A percentile compares a stretch with the other conserved stretches of the same genome.
Conservation (phyloP, 2,329 filamentous ascomycete species). For the Didymella segeticola region DNA sequence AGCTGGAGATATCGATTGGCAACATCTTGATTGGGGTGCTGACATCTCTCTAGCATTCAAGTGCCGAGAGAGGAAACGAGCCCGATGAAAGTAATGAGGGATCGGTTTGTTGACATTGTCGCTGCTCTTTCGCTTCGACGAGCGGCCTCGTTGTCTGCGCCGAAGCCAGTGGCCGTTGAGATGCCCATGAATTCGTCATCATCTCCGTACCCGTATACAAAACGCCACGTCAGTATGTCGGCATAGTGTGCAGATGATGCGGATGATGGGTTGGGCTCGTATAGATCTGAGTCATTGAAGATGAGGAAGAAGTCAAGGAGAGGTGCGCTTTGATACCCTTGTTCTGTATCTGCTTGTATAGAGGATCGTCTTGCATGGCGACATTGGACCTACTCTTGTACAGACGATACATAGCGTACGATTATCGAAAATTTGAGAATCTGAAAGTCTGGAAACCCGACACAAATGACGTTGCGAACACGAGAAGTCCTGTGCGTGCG, state of each 20-base stretch:
- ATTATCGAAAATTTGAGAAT: too few species aligned
- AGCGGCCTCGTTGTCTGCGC: not conserved
- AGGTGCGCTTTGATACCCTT: conserved; percentile 10
- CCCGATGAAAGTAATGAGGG: conserved; percentile 13
- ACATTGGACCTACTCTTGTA: not conserved
- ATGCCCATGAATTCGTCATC: not conserved
- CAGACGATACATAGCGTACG: not conserved
- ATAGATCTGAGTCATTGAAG: not conserved
- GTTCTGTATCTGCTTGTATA: not conserved
- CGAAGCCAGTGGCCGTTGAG: not conserved
- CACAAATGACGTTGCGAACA: too few species aligned
- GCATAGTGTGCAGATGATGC: conserved; percentile 10
- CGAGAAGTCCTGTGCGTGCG: too few species aligned
- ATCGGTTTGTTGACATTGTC: conserved; percentile 9
- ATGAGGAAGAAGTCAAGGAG: conserved; percentile 7
- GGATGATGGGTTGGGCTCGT: not conserved
- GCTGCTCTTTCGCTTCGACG: conserved; percentile 7
- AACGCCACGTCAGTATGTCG: not conserved
- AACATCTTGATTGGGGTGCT: not conserved
- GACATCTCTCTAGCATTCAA: not conserved
- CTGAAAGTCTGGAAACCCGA: too few species aligned
- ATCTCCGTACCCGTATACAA: not conserved
- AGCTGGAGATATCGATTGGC: not conserved
- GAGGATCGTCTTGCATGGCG: not conserved
- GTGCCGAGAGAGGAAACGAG: conserved; percentile 2